These are phyloP conservation scores for Botrytis byssoidea DNA, from an alignment of 2,329 filamentous ascomycete species.

Conservation along the genomic window DNA sequence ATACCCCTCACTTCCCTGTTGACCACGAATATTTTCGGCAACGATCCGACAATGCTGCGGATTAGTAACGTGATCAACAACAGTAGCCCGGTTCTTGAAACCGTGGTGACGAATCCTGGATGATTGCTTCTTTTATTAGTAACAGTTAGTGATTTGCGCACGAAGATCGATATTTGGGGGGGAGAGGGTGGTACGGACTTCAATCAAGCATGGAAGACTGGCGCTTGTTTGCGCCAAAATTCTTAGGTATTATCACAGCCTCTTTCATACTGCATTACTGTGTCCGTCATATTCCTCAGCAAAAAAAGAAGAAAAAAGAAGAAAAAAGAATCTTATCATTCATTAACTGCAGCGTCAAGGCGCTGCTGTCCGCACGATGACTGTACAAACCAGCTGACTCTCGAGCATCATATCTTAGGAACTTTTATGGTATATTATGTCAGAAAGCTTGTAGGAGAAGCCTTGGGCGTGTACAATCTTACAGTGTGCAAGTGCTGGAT, in stretches of 20 bases:
- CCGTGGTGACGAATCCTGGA: neutral
- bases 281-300: accelerated
- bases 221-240: no score
- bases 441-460: neutral
- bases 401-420: neutral
- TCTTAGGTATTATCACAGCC: neutral
- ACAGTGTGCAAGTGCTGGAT: neutral
- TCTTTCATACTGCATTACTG: neutral
- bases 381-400: accelerated
- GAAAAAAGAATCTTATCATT: neutral
- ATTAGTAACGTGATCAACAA: neutral
- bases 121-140: neutral
- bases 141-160: neutral
- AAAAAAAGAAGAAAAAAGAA: neutral
- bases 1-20: neutral
- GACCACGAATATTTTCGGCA: neutral
- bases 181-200: neutral
- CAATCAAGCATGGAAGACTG: neutral
- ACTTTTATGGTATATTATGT: neutral
- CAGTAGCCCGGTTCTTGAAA: neutral
- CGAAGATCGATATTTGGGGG: neutral
- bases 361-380: neutral
- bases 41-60: neutral
- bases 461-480: accelerated
- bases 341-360: neutral